phyloP scores from a whole-genome alignment of 768 basidiomycete genomes.

The Arthromyces matolae region DNA sequence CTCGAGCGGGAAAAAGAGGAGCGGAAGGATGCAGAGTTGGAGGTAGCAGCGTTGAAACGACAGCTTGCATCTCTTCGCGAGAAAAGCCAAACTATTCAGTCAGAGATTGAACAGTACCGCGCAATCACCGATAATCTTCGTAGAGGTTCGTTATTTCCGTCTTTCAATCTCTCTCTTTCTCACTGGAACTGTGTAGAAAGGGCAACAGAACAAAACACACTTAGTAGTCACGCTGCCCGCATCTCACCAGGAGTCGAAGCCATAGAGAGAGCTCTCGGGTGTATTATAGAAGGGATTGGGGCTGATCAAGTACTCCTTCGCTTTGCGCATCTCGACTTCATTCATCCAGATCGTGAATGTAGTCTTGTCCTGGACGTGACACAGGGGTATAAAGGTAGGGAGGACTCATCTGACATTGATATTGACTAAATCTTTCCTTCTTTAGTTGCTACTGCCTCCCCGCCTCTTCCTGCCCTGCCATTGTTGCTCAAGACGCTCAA shows the following conservation, averaged over 20 bases:
- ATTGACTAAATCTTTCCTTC: background rate
- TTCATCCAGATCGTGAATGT: conserved; percentile 59
- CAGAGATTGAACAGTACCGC: conserved; percentile 72
- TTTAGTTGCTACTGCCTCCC: conserved; percentile 78
- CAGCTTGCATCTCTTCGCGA: conserved; percentile 65
- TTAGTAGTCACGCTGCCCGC: conserved; percentile 50
- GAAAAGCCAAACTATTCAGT: conserved; percentile 52
- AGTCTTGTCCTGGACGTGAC: conserved; percentile 72
- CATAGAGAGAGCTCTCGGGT: conserved; percentile 56
- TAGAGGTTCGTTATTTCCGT: conserved; percentile 45
- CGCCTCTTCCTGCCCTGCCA: conserved; percentile 61
- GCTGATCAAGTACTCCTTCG: conserved; percentile 68
- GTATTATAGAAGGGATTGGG: conserved; percentile 76
- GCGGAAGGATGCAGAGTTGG: conserved; percentile 62
- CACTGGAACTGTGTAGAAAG: conserved; percentile 47
- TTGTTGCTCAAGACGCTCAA: conserved; percentile 71
- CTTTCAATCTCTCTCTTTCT: background rate
- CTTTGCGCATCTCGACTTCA: conserved; percentile 62
- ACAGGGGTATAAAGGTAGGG: conserved; percentile 59
- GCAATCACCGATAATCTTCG: conserved; percentile 56
- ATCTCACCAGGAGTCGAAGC: conserved; percentile 52
- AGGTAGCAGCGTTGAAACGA: conserved; percentile 55
- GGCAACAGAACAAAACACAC: conserved; percentile 55
- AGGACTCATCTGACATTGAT: background rate
- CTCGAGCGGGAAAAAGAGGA: conserved; percentile 71